Base-by-base conservation (phyloP, 2,329 filamentous ascomycete species). In the Diplodia sapinea region DNA sequence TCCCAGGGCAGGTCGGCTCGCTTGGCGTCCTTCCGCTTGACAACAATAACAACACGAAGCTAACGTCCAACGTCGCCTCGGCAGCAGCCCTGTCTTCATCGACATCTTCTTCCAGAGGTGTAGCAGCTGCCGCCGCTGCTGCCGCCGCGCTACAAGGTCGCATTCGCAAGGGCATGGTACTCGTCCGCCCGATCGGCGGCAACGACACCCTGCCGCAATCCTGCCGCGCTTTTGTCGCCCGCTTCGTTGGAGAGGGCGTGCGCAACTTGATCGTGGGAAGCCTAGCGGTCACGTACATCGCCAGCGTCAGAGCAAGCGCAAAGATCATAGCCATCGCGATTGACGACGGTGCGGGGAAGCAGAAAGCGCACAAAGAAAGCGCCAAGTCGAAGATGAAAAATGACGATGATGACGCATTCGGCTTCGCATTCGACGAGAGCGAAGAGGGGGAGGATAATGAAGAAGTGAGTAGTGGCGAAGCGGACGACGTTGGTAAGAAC, bases 1-100 rank as follows among this genome's bases (percentile, higher is more conserved):
- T 89, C 62, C 85, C 89, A 17, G 93, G 92, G 11, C 94, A 99
- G 79, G 93, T 94, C 6, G 95, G 94, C 0, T 97, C 94, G 0
- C 86, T 99, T 65, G 94, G 94, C 0, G 82, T 98, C 62, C 85
- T 90, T 2, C 84, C 79, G 3, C 51, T 76, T 2, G 72, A 74
- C 47, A 70, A 70, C 31, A 69, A 72, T 11, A 33, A 33, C 33
- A 36, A 8, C 4, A 74, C 76, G 43, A 69, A 71, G 15, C 40
- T n/a, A 11, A 31, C 40, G 15, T 8, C 15, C 5, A 29, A 29
- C 3, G 33, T 47, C n/a, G 15, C 47, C 2, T 20, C 56, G 3
- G 15, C 38, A 33, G 51, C 51, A 33, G 26, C 26, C 17, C 47
- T 51, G n/a, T 51, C 59, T 31, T 63, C 59, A 20, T 38, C 59